Conservation (phyloP, 1,139 yeast genomes). For the Scheffersomyces segobiensis region DNA sequence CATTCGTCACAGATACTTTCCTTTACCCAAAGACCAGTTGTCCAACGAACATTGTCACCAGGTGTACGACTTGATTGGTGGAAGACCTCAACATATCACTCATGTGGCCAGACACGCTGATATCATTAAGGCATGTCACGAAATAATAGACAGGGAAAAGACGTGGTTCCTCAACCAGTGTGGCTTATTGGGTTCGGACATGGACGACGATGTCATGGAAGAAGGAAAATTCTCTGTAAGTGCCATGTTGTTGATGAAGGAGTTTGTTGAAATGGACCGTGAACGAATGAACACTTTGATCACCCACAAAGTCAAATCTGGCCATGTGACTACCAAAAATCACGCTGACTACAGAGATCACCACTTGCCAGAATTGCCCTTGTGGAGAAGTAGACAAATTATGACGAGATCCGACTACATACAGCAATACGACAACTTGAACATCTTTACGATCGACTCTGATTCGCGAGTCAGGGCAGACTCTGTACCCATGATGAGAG, state of each 20-base stretch:
- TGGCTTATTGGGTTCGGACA: constrained; percentile 69
- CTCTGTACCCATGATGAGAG: constrained; percentile 87
- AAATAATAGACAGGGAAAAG: constrained; percentile 74
- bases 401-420: constrained; percentile 86
- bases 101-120: constrained; percentile 70
- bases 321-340: constrained; percentile 8
- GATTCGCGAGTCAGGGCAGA: constrained; percentile 77
- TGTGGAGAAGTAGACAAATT: constrained; percentile 82
- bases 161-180: constrained; percentile 87
- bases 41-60: constrained; percentile 44
- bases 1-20: constrained; percentile 50
- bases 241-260: constrained; percentile 75
- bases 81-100: constrained; percentile 79
- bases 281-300: constrained; percentile 31
- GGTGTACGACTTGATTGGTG: constrained; percentile 74
- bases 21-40: constrained; percentile 22
- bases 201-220: constrained; percentile 92
- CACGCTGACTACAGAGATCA: constrained; percentile 39
- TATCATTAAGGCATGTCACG: constrained; percentile 64
- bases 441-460: constrained; percentile 77
- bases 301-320: constrained; percentile 14
- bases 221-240: constrained; percentile 75
- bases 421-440: constrained; percentile 70
- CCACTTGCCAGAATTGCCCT: constrained; percentile 67
- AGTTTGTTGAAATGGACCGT: constrained; percentile 69